A percentile compares a stretch with the other conserved stretches of the same genome.
Evolutionary conservation across 352 stramenopile genomes (phyloP).

Genomic region (Globisporangium spinosum): DNA sequence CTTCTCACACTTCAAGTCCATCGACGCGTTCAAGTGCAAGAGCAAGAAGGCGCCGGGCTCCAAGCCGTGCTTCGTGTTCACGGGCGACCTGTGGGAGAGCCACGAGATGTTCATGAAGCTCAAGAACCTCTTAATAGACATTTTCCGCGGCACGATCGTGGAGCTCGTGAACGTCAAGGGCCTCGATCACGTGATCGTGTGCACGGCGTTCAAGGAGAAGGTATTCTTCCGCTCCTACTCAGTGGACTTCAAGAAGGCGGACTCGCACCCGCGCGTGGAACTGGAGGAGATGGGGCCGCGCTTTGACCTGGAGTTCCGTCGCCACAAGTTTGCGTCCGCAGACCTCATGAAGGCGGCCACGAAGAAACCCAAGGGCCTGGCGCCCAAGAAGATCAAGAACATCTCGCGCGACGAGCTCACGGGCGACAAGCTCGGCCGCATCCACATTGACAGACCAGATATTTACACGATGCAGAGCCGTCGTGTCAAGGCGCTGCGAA

Average conservation of each 20-base stretch:
- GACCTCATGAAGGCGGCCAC: conserved; percentile 95
- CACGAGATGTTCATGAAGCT: conserved; percentile 90
- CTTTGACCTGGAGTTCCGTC: conserved; percentile 89
- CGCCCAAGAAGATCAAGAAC: conserved; percentile 97
- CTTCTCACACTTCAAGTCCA: conserved; percentile 93
- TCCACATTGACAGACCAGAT: conserved; percentile 98
- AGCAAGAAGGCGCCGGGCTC: conserved; percentile 91
- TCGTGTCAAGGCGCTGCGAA: conserved; percentile 93
- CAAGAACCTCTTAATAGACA: conserved; percentile 95
- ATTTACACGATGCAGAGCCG: conserved; percentile 95
- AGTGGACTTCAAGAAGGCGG: conserved; percentile 92
- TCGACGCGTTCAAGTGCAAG: conserved; percentile 92
- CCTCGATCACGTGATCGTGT: conserved; percentile 97
- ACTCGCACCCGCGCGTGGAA: conserved; percentile 82
- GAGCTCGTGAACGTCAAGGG: conserved; percentile 93
- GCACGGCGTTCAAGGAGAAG: conserved; percentile 90
- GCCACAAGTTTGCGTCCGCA: conserved; percentile 93
- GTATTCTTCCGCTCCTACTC: conserved; percentile 96
- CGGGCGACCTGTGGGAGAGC: conserved; percentile 93
- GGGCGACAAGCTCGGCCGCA: conserved; percentile 96
- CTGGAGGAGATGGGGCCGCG: conserved; percentile 90
- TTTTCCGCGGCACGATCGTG: conserved; percentile 97
- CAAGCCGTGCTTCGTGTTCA: conserved; percentile 95
- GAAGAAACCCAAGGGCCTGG: conserved; percentile 91
- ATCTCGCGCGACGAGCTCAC: conserved; percentile 96